Evolutionary conservation across 2,329 filamentous ascomycete species (phyloP), one percentile per base, ranked within the genome.

Genomic region (Coniochaeta sp.): DNA sequence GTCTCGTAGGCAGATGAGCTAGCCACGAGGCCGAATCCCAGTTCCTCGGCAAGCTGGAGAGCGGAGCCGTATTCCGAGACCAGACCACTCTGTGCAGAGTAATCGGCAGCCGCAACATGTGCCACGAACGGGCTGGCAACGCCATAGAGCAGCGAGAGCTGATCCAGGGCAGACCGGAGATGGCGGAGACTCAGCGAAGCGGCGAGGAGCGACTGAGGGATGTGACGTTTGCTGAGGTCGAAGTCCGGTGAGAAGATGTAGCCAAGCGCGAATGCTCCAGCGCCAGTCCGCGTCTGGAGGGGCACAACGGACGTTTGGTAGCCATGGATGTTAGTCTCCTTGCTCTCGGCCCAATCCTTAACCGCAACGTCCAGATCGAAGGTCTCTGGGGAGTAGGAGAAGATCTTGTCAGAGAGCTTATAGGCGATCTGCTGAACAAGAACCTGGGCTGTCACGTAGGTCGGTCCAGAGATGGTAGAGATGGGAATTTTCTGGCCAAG

Each of bases 171-270:
- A n/a, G 87, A 79, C 47, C 92, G 89, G 70, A 99, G 82, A 71
- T 89, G 88, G 62, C 86, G 85, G 65, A 99, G 79, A 65, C 88
- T 93, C 54, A 90, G 87, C 0, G 92, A 93, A 2, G 92, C 91
- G 10, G 92, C 93, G 64, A 99, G 77, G 64, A 99, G 87, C 17
- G 91, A 88, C 81, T 99, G 95, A 2, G 95, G 93, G 61, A 97
- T 87, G 71, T 95, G 87, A 66, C 93, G 87, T 82, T 95, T 97
- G 79, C 84, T 86, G 69, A 96, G 76, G 73, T 98, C 93, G 70
- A 96, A 97, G 76, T 99, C 95, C 70, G 91, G 91, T 62, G 93
- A 97, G 81, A 98, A 99, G 73, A 98, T 90, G 77, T 99, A 99
- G 60, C 95, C 95, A 56, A 99, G 83, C 24, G 95, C 92, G 71